Evolutionary conservation across 129 eudicot species (phyloP), one percentile per base, ranked within the genome.

Genomic region (Apium graveolens): DNA sequence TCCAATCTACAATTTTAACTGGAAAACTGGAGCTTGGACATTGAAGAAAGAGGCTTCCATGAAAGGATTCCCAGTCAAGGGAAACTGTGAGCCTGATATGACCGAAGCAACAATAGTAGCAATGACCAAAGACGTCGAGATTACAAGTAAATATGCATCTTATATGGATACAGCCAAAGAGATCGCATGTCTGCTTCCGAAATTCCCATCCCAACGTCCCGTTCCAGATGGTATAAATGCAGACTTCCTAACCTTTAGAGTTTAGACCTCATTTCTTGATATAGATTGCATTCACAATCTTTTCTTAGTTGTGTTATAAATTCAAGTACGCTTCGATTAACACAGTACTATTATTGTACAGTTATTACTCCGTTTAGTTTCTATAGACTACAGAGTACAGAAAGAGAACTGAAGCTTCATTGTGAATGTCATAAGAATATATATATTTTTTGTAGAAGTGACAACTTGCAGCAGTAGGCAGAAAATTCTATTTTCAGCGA

Each of bases 11-110:
- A 63, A 84, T 60, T 81, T 83, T 46, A 78, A 82, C 41, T 86
- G 92, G 92, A 79, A 72, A 78, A 88, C 81, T 31, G 90, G 90
- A 7, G 75, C 76, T 7, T 88, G 92, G 92, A 79, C 77, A 35
- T 84, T 78, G 29, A 86, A 76, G 69, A 80, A 71, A 27, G 45
- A 80, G 27, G 77, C 62, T 11, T 60, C 51, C 70, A 74, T 51
- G 21, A 60, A 53, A 21, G 27, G 65, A 7, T 8, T 79, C n/a
- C 26, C 46, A 38, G 57, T 35, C 37, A 53, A 49, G 48, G 75
- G 46, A 37, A 35, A 60, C 42, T 4, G 43, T 46, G 72, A 78
- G 26, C 27, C 21, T 13, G 11, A 69, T 18, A 60, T 57, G 18
- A n/a, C 20, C 10, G 60, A 29, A 13, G 78, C 41, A 21, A 27